Evolutionary conservation across 768 basidiomycete species (phyloP), one percentile per base, ranked within the genome.

Genomic region (Pisolithus orientalis): DNA sequence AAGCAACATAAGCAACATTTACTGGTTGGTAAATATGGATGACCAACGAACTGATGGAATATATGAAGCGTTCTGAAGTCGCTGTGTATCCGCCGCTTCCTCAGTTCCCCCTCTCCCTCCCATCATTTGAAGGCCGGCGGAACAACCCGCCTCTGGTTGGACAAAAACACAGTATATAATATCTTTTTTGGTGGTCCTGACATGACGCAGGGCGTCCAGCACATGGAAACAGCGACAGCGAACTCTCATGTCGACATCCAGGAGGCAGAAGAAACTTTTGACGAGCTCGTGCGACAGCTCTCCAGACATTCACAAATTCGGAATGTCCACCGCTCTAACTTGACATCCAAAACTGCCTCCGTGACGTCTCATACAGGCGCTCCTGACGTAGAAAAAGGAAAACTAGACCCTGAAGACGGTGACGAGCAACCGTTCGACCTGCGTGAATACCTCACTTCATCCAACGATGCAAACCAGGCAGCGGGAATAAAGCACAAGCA

Each of bases 401-500:
- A 42, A 6, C 17, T 42, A 42, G 3, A 17, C 40, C 3, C 40
- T 42, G 17, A 42, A 24, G 40, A 21, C 24, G 4, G 8, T 42
- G 40, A 42, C 6, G 57, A 62, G 10, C 64, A 72, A 11, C 63
- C 62, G 0, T 88, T 87, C 57, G 79, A 87, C 63, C 78, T 89
- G 17, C 77, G 77, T 14, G 84, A 86, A 53, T 88, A 85, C 58
- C 73, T 89, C 29, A 70, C 79, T 3, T 79, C 80, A 7, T 83
- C 80, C 13, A 86, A 84, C 61, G 84, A 86, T 58, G 80, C 81
- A 1, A 75, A 80, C 47, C 78, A 86, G 50, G 62, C 67, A 17
- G 84, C 83, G 2, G 86, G 86, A 14, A 83, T 87, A 44, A 78
- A 77, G 53, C 82, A 84, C 59, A 89, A 89, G 62, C 82, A 85